phyloP scores from a whole-genome alignment of 805 yeast genomes.

The Barnettozyma vustinii region DNA sequence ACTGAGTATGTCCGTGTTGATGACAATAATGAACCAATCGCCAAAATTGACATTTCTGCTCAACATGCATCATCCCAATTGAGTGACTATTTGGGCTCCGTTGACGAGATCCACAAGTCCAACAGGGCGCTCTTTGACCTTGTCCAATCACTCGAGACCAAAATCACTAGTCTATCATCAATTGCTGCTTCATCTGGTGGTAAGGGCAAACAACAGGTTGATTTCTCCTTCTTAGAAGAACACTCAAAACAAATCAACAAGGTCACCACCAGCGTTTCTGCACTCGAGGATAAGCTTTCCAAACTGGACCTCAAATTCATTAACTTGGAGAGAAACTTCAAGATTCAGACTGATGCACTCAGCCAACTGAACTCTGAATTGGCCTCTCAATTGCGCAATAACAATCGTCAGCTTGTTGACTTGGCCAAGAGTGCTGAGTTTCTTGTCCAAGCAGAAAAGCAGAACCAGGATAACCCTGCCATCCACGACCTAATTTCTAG shows the following conservation, averaged over 20 bases:
- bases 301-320: constrained; percentile 8
- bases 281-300: constrained; percentile 3
- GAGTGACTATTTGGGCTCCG: constrained; percentile 3
- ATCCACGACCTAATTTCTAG: constrained; percentile 22
- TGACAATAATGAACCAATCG: constrained; percentile 28
- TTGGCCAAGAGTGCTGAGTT: constrained; percentile 17
- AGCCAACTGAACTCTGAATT: constrained; percentile 19
- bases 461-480: constrained; percentile 17
- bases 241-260: constrained; percentile 13
- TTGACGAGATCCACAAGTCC: constrained; percentile 15
- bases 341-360: constrained; percentile 2
- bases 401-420: constrained; percentile 18
- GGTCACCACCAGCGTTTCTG: constrained; percentile 1
- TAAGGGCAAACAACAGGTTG: constrained; percentile 11
- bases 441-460: constrained; percentile 22
- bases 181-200: constrained; percentile 6
- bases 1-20: constrained; percentile 34
- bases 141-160: constrained; percentile 15
- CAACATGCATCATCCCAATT: background rate
- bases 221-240: constrained; percentile 20
- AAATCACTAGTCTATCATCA: constrained; percentile 11
- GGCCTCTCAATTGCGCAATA: constrained; percentile 21
- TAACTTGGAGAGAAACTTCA: constrained; percentile 7
- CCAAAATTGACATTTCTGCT: constrained; percentile 15
- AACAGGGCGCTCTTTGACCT: constrained; percentile 16